These are phyloP conservation scores for Colletotrichum lentis DNA, from an alignment of 2,329 filamentous ascomycete species.

Conservation along the genomic window DNA sequence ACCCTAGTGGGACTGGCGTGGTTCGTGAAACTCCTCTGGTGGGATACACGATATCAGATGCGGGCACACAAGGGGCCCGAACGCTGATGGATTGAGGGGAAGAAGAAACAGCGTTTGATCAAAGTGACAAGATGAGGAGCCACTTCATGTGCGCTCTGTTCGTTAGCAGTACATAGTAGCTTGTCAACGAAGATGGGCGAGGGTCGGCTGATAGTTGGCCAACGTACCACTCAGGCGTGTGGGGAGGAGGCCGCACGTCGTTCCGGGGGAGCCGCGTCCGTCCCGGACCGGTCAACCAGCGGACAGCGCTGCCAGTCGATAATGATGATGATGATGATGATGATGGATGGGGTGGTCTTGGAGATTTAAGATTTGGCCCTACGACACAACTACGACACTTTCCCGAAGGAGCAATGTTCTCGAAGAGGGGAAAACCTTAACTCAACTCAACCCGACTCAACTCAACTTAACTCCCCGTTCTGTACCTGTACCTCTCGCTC, in stretches of 20 bases:
- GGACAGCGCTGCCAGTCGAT: background rate
- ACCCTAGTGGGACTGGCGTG: background rate
- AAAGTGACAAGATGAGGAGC: conserved; percentile 23
- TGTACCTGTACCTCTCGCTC: background rate
- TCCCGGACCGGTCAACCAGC: background rate
- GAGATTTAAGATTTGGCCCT: too few relatives aligned
- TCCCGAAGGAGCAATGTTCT: conserved; percentile 11
- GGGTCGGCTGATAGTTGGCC: background rate
- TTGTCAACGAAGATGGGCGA: too few relatives aligned
- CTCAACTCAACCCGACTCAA: background rate
- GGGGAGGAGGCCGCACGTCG: background rate
- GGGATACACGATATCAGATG: conserved; percentile 20
- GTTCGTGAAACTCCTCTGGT: conserved; percentile 20
- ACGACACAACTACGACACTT: background rate
- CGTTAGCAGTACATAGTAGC: background rate
- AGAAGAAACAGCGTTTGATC: conserved; percentile 22
- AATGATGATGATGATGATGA: too few relatives aligned
- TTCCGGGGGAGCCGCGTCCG: conserved; percentile 7
- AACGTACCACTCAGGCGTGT: background rate
- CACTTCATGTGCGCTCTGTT: background rate
- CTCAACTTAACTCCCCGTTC: background rate
- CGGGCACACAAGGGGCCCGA: conserved; percentile 2
- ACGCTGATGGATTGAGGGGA: background rate
- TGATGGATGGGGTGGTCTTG: background rate
- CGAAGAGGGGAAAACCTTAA: conserved; percentile 14